These are phyloP conservation scores for Globisporangium cylindrosporum DNA, from an alignment of 352 stramenopile genomes.

Conservation along the genomic window DNA sequence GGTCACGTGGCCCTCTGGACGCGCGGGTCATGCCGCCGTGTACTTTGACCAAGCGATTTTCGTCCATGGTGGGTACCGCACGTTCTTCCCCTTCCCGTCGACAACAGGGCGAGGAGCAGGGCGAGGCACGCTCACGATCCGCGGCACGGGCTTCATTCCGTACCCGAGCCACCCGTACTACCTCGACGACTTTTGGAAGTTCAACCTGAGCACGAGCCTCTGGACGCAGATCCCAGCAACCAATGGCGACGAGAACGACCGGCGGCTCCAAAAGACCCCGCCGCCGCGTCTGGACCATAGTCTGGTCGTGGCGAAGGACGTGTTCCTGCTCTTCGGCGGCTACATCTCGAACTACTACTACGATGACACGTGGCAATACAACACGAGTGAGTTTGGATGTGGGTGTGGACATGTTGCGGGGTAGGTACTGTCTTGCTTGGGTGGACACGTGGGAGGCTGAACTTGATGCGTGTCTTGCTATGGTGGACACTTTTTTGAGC, in stretches of 20 bases:
- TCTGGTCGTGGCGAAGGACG: conserved; percentile 67
- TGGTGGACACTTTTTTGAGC: neutral
- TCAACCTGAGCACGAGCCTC: conserved; percentile 77
- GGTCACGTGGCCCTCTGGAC: conserved; percentile 83
- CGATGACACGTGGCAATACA: conserved; percentile 96
- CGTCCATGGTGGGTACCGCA: conserved; percentile 93
- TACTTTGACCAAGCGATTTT: conserved; percentile 74
- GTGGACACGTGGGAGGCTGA: neutral
- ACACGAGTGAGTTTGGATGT: conserved; percentile 63
- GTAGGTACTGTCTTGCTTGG: neutral
- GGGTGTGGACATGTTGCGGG: neutral
- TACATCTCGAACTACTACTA: conserved; percentile 94
- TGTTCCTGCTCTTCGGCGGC: conserved; percentile 92
- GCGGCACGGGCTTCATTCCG: conserved; percentile 69
- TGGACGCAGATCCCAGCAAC: conserved; percentile 71
- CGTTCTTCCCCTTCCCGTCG: conserved; percentile 94
- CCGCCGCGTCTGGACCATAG: conserved; percentile 78
- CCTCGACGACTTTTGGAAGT: conserved; percentile 93
- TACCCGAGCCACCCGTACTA: conserved; percentile 94
- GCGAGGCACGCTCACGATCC: conserved; percentile 46
- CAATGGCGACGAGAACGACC: conserved; percentile 14
- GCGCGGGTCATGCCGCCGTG: conserved; percentile 84
- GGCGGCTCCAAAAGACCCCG: conserved; percentile 32
- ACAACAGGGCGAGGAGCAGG: conserved; percentile 82
- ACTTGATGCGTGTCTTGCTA: neutral